These are phyloP conservation scores for Garcia nutans DNA, from an alignment of 345 rosid genomes.

Conservation along the genomic window DNA sequence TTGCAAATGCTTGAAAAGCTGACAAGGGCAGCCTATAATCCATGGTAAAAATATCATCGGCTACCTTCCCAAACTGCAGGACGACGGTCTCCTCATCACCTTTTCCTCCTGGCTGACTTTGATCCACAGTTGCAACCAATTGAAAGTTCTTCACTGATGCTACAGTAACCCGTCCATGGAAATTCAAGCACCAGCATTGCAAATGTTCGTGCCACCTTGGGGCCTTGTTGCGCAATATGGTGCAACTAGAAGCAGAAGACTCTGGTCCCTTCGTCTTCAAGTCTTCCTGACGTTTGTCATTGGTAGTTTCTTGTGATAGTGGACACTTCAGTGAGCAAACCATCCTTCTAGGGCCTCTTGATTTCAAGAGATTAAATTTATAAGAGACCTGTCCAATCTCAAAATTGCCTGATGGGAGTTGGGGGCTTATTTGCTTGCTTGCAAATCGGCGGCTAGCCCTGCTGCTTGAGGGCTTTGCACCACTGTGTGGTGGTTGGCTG, in stretches of 20 bases:
- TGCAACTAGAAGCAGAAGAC: conserved; percentile 30
- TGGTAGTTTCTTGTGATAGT: conserved; percentile 33
- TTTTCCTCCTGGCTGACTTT: conserved; percentile 78
- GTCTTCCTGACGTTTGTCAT: conserved; percentile 29
- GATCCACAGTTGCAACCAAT: conserved; percentile 72
- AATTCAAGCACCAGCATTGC: conserved; percentile 97
- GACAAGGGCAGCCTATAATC: conserved; percentile 91
- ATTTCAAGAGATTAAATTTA: conserved; percentile 89
- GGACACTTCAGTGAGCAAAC: conserved; percentile 66
- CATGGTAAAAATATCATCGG: conserved; percentile 85
- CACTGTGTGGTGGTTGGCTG: conserved; percentile 74
- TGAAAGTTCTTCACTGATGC: conserved; percentile 96
- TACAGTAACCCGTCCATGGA: conserved; percentile 90
- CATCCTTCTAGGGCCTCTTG: conserved; percentile 99
- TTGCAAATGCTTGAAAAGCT: conserved; percentile 89
- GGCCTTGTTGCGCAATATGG: conserved; percentile 75
- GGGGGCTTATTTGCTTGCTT: conserved; percentile 95
- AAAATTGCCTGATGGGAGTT: conserved; percentile 84
- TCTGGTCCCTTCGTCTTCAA: conserved; percentile 41
- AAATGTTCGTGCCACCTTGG: conserved; percentile 96
- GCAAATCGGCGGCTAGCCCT: conserved; percentile 77
- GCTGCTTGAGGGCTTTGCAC: conserved; percentile 83
- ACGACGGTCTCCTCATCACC: conserved; percentile 87
- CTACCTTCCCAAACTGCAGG: conserved; percentile 91
- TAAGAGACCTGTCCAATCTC: conserved; percentile 81